Conservation (phyloP, 768 basidiomycete species). For the Fomitopsis pulvina region DNA sequence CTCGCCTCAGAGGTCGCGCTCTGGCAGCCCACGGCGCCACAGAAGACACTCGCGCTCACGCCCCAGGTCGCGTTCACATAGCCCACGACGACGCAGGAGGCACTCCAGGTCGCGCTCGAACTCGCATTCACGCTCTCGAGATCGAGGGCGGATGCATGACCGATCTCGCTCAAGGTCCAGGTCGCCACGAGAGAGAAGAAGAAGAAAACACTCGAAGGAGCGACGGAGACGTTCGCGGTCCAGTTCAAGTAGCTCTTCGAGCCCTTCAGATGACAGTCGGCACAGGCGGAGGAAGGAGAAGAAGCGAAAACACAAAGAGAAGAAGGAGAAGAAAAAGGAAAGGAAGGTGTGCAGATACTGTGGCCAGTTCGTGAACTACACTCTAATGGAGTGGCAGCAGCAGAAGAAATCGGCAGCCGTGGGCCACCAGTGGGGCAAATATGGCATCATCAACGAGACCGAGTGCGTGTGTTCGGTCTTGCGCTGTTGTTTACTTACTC, state of each 20-base stretch:
- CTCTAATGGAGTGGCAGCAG: slow-evolving; percentile 28
- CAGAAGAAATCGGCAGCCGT: slow-evolving; percentile 51
- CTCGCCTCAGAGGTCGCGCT: background rate
- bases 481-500: background rate
- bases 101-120: slow-evolving; percentile 1
- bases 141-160: background rate
- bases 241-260: slow-evolving; percentile 27
- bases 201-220: slow-evolving; percentile 18
- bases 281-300: slow-evolving; percentile 39
- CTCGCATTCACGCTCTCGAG: slow-evolving; percentile 6
- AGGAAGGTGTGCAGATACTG: slow-evolving; percentile 43
- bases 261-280: slow-evolving; percentile 18
- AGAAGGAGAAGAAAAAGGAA: slow-evolving; percentile 51
- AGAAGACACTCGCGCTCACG: background rate
- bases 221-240: slow-evolving; percentile 29
- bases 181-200: slow-evolving; percentile 6
- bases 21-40: background rate
- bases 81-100: background rate
- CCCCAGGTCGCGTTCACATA: background rate
- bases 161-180: slow-evolving; percentile 8
- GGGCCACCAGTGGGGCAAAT: slow-evolving; percentile 82
- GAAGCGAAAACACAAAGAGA: slow-evolving; percentile 32
- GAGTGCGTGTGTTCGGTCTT: slow-evolving; percentile 51
- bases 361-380: background rate
- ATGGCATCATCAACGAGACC: slow-evolving; percentile 76